Evolutionary conservation across 1,284 basidiomycete species (phyloP), one percentile per base, ranked within the genome.

Genomic region (Peniophora sp.): DNA sequence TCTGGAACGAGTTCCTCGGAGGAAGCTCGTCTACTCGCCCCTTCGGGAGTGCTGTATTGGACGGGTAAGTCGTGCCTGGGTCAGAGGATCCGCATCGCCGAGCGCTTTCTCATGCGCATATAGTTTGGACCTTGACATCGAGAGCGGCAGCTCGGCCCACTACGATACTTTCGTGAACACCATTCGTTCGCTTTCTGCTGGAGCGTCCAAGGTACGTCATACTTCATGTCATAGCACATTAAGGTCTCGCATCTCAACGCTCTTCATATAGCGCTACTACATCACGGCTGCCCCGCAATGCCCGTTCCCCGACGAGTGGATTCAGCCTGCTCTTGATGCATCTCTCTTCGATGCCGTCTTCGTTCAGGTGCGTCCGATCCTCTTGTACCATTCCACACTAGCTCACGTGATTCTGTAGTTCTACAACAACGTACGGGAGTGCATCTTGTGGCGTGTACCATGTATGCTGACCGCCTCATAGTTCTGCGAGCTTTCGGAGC

Each of bases 1-100:
- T 85, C 27, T 85, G 82, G 82, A 71, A 84, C 60, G 50, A 77
- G 18, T 85, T 84, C 66, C 68, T 85, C 24, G 82, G 79, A 3
- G 81, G 78, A 41, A 20, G 37, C 15, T 41, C 37, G 37, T 32
- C 52, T 35, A 72, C 71, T 1, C 66, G 82, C 47, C 81, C 81
- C 0, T 83, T 83, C 54, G 81, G 82, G 11, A 60, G 67, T 37
- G 80, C 75, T 2, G 71, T 83, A 12, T 70, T 85, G 22, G 82
- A 85, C 54, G 82, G 81, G 79, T 81, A 55, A 20, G 72, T 62
- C 24, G 12, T 14, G 34, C 23, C 11, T 42, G 27, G 27, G 27
- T 32, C 27, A 32, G 27, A 5, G 12, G 20, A 14, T 22, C 17
- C 32, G 20, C 32, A 6, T 32, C 27, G 27, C 27, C 27, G 27